Evolutionary conservation across 1,139 yeast genomes (phyloP), one percentile per base, ranked within the genome.

Genomic region (Scheffersomyces lignicola): DNA sequence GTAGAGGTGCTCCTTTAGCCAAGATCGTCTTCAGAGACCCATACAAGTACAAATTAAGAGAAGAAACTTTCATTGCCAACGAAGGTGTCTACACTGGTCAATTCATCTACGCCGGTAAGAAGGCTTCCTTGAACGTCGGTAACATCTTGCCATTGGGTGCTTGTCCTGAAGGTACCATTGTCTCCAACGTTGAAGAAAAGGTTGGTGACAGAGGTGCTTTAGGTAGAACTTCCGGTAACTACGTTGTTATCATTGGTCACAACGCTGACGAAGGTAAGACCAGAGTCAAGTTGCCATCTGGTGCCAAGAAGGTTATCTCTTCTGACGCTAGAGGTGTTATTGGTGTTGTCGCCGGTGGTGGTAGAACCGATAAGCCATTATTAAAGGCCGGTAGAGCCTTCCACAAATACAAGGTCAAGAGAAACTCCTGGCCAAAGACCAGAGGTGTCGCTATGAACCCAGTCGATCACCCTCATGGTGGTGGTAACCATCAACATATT

Each of bases 401-500:
- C 96, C 96, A 89, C 89, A 92, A 92, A 81, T 88, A 83, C 92
- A 88, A 77, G 79, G 95, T 88, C 65, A 89, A 90, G 94, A 83
- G 97, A 80, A 87, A 90, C 95, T 87, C 96, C 56, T 89, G 97
- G 97, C 97, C 97, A 77, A 88, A 86, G 86, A 90, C 97, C 69
- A 88, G 97, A 80, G 97, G 97, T 89, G 97, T 89, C 71, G 96
- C 96, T 72, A 89, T 89, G 96, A 86, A 89, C 80, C 97, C 97
- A 76, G 97, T 90, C 70, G 97, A 90, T 74, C 97, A 90, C 81
- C 97, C 97, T 73, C 97, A 90, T 76, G 98, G 98, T 86, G 98
- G 98, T 90, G 98, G 98, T 92, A 92, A 92, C 97, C 98, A 92
- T 79, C 98, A 92, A 83, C 98, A 92, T 76, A 92, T 92, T 83